Evolutionary conservation across 2,329 filamentous ascomycete species (phyloP).

Genomic region (Botrytis cinerea): DNA sequence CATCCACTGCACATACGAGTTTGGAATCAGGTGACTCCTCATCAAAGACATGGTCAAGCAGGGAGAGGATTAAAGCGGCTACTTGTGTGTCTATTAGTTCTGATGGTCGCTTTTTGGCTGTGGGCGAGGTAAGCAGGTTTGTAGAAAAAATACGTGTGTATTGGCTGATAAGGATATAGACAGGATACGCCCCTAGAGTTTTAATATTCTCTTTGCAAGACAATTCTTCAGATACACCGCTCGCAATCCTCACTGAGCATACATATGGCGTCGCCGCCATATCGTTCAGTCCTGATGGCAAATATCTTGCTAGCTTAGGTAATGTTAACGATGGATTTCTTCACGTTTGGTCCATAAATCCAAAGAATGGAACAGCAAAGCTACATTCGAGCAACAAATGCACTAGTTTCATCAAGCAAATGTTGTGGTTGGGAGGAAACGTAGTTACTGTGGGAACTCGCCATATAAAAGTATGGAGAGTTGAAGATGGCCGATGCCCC

Average conservation of each 20-base stretch:
- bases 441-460: conserved; percentile 86
- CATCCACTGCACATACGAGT: conserved; percentile 41
- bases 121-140: conserved; percentile 68
- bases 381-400: conserved; percentile 89
- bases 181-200: conserved; percentile 88
- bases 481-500: conserved; percentile 63
- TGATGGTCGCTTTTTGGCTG: conserved; percentile 83
- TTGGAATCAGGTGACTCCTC: conserved; percentile 64
- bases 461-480: conserved; percentile 90
- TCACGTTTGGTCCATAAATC: conserved; percentile 85
- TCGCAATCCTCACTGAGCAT: conserved; percentile 87
- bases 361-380: conserved; percentile 76
- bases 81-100: conserved; percentile 87
- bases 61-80: conserved; percentile 90
- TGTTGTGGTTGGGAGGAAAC: conserved; percentile 85
- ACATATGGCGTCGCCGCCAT: conserved; percentile 85
- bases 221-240: conserved; percentile 74
- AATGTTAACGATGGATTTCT: conserved; percentile 90
- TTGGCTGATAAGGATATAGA: conserved; percentile 50
- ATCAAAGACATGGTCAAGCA: conserved; percentile 79
- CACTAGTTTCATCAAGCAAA: conserved; percentile 80
- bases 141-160: conserved; percentile 16
- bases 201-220: conserved; percentile 86
- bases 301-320: conserved; percentile 84
- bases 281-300: conserved; percentile 85